Evolutionary conservation across 1,139 yeast species (phyloP).

Genomic region (Keqinozyma sinolaborantium): DNA sequence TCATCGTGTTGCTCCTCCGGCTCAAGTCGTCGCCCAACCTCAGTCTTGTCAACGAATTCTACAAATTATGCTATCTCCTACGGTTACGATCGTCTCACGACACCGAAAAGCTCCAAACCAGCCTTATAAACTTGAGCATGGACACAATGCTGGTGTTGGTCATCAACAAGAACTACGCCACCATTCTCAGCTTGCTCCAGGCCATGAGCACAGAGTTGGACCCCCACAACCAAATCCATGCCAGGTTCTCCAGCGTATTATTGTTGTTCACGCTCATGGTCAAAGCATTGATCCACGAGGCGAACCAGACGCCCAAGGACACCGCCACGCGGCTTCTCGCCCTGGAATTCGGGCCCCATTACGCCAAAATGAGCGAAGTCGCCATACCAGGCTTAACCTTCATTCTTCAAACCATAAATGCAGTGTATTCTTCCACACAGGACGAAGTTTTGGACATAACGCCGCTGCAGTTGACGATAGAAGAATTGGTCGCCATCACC

Average conservation of each 20-base stretch:
- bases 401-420: conserved; percentile 16
- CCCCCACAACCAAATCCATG: too few species aligned
- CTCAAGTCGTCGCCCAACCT: conserved; percentile 37
- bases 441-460: conserved; percentile 2
- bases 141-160: conserved; percentile 28
- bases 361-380: conserved; percentile 5
- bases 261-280: conserved; percentile 18
- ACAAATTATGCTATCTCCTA: conserved; percentile 37
- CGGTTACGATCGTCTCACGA: conserved; percentile 17
- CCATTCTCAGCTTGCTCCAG: conserved; percentile 24
- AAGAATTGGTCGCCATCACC: conserved; percentile 14
- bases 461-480: conserved; percentile 7
- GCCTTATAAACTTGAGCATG: conserved; percentile 29
- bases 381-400: conserved; percentile 9
- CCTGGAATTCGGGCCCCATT: conserved; percentile 6
- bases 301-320: conserved; percentile 4
- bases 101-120: conserved; percentile 6
- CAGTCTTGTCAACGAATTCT: conserved; percentile 34
- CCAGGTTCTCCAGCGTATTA: too few species aligned
- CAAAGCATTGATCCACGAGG: conserved; percentile 10
- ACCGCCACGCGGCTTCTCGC: conserved; percentile 3
- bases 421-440: conserved; percentile 9
- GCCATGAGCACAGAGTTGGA: conserved; percentile 17
- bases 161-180: conserved; percentile 27
- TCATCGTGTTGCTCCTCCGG: conserved; percentile 28